Evolutionary conservation across 75 land plant species (phyloP).

Genomic region (Pinus taeda): DNA sequence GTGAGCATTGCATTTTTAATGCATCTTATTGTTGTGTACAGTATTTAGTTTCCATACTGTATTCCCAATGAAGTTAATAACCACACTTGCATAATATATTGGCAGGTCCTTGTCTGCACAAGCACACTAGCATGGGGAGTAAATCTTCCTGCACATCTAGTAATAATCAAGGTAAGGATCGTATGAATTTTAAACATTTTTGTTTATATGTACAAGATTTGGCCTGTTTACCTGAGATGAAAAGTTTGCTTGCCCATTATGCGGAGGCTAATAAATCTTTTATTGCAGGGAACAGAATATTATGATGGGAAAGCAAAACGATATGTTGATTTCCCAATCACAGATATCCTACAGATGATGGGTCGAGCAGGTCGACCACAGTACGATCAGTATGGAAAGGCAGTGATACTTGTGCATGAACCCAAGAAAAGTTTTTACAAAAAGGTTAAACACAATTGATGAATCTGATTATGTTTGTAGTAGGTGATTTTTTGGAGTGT

Average conservation of each 20-base stretch:
- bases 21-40: background rate
- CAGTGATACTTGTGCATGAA: conserved; percentile 96
- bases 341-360: conserved; percentile 99
- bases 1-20: conserved; percentile 15
- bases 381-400: conserved; percentile 96
- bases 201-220: background rate
- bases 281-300: conserved; percentile 88
- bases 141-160: conserved; percentile 96
- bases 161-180: conserved; percentile 81
- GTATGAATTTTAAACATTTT: background rate
- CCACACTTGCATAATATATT: background rate
- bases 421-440: conserved; percentile 98
- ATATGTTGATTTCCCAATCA: conserved; percentile 95
- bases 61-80: background rate
- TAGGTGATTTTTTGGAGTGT: background rate
- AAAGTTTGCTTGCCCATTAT: background rate
- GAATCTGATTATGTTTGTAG: background rate
- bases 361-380: conserved; percentile 99
- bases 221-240: background rate
- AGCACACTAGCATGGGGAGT: conserved; percentile 99
- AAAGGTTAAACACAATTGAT: conserved; percentile 47
- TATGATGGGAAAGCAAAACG: conserved; percentile 96
- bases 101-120: conserved; percentile 86
- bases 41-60: background rate
- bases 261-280: background rate